phyloP scores from a whole-genome alignment of 2,329 filamentous ascomycete species.

The Xylariaceae sp. region DNA sequence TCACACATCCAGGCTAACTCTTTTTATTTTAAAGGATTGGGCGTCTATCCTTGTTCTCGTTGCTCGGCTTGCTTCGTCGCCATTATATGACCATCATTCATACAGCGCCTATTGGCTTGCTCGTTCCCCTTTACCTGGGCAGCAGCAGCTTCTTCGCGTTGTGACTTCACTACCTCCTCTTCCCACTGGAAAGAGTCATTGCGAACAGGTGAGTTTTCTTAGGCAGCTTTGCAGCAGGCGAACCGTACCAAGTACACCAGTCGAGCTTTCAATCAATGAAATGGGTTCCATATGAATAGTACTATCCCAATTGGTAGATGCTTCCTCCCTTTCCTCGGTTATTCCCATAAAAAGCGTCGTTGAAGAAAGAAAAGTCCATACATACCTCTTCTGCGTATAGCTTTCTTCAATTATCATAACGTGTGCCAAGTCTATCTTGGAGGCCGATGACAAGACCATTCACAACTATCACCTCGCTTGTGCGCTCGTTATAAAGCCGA shows the following conservation, averaged over 20 bases:
- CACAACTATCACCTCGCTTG: conserved; percentile 99
- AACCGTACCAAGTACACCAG: conserved; percentile 2
- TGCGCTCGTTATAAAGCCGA: conserved; percentile 96
- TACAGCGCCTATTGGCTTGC: conserved; percentile 14
- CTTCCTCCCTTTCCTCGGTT: conserved; percentile 27
- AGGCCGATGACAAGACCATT: conserved; percentile 99
- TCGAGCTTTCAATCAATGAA: conserved; percentile 3
- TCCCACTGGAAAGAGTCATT: conserved; percentile 32
- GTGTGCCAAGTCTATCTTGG: conserved; percentile 96
- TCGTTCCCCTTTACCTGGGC: conserved; percentile 26
- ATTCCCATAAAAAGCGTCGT: conserved; percentile 22
- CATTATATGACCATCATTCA: conserved; percentile 17
- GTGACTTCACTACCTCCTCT: conserved; percentile 28
- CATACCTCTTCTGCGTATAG: conserved; percentile 36
- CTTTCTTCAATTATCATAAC: conserved; percentile 56
- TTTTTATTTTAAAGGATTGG: conserved; percentile 10
- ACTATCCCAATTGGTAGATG: conserved; percentile 27
- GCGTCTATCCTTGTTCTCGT: conserved; percentile 20
- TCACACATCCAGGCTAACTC: conserved; percentile 16
- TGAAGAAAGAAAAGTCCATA: conserved; percentile 32
- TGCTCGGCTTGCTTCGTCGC: conserved; percentile 16
- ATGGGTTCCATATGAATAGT: background rate
- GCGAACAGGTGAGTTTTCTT: conserved; percentile 21
- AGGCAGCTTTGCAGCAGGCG: background rate
- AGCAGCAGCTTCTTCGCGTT: conserved; percentile 25